Percentiles rank a stretch among this genome's conserved stretches.
Evolutionary conservation across 2,329 filamentous ascomycete genomes (phyloP).

Genomic region (Diaporthe ampelina): DNA sequence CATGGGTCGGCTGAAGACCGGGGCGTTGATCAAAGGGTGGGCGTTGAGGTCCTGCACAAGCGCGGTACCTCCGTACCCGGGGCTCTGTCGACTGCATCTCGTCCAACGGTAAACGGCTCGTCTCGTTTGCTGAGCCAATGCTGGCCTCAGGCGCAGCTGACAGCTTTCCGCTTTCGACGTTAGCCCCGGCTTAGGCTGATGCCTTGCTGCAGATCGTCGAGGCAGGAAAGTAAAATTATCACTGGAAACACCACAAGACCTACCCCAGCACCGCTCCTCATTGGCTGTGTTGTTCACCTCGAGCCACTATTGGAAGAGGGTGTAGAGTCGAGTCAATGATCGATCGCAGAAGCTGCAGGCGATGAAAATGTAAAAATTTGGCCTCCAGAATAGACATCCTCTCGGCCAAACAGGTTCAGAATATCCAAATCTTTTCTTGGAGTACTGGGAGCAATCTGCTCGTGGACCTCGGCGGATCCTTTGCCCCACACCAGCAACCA

Average conservation of each 20-base stretch:
- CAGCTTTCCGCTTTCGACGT: constrained; percentile 19
- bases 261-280: constrained; percentile 2
- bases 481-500: constrained; percentile 7
- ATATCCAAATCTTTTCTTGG: neutral
- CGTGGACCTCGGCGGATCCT: constrained; percentile 9
- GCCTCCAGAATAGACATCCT: neutral
- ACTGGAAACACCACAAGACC: constrained; percentile 5
- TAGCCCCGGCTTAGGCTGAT: constrained; percentile 29
- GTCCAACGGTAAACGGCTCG: constrained; percentile 37
- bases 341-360: constrained; percentile 1
- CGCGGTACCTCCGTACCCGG: constrained; percentile 32
- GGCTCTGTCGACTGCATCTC: constrained; percentile 25
- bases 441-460: neutral
- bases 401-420: neutral
- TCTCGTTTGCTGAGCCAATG: constrained; percentile 24
- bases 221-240: constrained; percentile 33
- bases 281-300: constrained; percentile 31
- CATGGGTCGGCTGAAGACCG: constrained; percentile 24
- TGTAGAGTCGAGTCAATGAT: constrained; percentile 9
- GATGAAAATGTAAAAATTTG: constrained; percentile 15
- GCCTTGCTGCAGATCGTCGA: constrained; percentile 39
- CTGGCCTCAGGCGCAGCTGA: constrained; percentile 37
- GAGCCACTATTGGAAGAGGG: constrained; percentile 21
- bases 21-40: constrained; percentile 10
- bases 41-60: constrained; percentile 21